Evolutionary conservation across 352 stramenopile genomes (phyloP).

Genomic region (Phytophthora hibernalis): DNA sequence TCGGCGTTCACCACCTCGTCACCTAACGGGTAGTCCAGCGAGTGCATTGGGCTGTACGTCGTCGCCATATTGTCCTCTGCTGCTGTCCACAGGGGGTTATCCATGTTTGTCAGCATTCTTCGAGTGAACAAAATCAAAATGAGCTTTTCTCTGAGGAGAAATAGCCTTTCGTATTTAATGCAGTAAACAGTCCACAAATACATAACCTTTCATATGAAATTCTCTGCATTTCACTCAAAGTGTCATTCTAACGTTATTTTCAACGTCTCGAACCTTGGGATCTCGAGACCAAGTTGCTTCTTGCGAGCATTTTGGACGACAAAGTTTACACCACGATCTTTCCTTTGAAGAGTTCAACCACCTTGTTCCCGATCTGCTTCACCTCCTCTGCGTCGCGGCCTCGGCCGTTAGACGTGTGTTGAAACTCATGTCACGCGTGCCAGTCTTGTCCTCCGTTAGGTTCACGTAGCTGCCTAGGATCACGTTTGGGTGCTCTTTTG

Average conservation of each 20-base stretch:
- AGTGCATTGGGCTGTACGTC: constrained; percentile 67
- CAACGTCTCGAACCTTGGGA: too few species aligned
- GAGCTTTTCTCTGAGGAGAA: too few species aligned
- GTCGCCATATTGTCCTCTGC: constrained; percentile 41
- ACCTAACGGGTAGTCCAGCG: constrained; percentile 50
- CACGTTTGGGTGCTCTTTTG: constrained; percentile 67
- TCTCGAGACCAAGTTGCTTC: too few species aligned
- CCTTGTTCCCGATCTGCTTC: constrained; percentile 51
- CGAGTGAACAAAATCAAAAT: too few species aligned
- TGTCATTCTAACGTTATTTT: too few species aligned
- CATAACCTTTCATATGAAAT: too few species aligned
- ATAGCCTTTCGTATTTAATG: too few species aligned
- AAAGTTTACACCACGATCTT: constrained; percentile 17
- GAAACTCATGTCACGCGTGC: constrained; percentile 57
- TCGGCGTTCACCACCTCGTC: constrained; percentile 26
- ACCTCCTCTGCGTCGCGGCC: constrained; percentile 57
- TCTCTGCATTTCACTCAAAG: too few species aligned
- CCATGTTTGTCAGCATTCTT: too few species aligned
- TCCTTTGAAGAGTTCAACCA: constrained; percentile 41
- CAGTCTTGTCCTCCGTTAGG: constrained; percentile 61
- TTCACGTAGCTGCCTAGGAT: constrained; percentile 86
- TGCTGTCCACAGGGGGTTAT: not conserved
- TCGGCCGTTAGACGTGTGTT: constrained; percentile 73
- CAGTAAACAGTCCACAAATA: too few species aligned
- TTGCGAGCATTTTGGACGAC: too few species aligned